Conservation (phyloP, 2,329 filamentous ascomycete genomes). For the Epichloe scottii region DNA sequence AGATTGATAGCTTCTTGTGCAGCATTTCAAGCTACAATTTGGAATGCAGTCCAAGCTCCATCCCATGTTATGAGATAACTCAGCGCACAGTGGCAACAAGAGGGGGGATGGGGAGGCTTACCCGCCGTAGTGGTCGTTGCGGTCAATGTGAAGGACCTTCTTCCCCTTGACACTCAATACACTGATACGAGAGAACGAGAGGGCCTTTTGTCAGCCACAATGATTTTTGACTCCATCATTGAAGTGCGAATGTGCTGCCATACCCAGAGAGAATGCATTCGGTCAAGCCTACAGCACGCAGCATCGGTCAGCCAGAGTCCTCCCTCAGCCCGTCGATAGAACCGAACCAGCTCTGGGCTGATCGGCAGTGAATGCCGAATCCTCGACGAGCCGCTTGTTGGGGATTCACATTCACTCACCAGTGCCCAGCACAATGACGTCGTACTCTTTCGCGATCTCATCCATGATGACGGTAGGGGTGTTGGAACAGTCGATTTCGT, state of each 20-base stretch:
- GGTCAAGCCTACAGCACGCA: conserved; percentile 58
- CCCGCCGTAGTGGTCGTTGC: conserved; percentile 98
- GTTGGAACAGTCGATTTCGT: neutral
- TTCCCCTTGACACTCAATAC: conserved; percentile 97
- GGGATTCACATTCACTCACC: conserved; percentile 46
- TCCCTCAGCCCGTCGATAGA: neutral
- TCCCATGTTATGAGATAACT: neutral
- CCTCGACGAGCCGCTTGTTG: neutral
- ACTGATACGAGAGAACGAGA: conserved; percentile 23
- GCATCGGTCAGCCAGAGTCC: conserved; percentile 10
- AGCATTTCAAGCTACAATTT: neutral
- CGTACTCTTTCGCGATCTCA: conserved; percentile 96
- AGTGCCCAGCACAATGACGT: conserved; percentile 96
- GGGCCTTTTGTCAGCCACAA: conserved; percentile 20
- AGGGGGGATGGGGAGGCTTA: conserved; percentile 32
- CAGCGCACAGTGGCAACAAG: neutral
- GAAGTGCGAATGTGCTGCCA: conserved; percentile 13
- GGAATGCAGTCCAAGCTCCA: too few relatives aligned
- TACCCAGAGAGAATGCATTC: conserved; percentile 99
- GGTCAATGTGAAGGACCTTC: conserved; percentile 98
- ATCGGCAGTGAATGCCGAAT: neutral
- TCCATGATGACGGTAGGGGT: conserved; percentile 55
- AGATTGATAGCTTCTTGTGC: neutral
- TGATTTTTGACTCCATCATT: neutral
- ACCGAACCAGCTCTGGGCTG: neutral